phyloP scores from a whole-genome alignment of 139 green algal genomes.

The Eudorina sp. region DNA sequence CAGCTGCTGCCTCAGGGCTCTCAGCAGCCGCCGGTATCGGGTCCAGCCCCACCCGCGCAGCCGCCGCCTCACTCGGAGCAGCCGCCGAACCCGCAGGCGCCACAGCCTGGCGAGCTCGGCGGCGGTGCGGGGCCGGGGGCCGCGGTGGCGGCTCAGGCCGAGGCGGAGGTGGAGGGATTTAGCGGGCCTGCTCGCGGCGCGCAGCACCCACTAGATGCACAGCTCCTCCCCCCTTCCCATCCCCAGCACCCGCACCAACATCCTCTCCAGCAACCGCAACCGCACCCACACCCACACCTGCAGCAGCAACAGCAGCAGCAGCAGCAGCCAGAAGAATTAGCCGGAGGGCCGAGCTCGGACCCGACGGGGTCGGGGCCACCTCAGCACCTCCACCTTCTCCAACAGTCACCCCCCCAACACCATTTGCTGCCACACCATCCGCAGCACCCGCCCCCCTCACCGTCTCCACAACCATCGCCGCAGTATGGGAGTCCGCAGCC shows the following conservation, averaged over 20 bases:
- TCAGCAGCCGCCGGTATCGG: too few species aligned
- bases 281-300: not conserved
- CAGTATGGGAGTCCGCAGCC: not conserved
- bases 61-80: not conserved
- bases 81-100: not conserved
- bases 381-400: not conserved
- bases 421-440: slow-evolving; percentile 7
- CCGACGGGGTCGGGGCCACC: not conserved
- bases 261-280: not conserved
- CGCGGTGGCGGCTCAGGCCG: not conserved
- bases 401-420: not conserved
- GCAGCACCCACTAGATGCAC: not conserved
- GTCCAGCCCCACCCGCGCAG: too few species aligned
- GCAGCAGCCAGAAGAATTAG: slow-evolving; percentile 13
- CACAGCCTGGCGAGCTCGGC: not conserved
- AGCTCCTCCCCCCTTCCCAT: not conserved
- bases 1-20: too few species aligned
- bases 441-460: not conserved
- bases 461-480: not conserved
- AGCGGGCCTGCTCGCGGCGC: not conserved
- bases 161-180: slow-evolving; percentile 6
- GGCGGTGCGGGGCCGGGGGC: not conserved
- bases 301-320: slow-evolving; percentile 7
- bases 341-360: too few species aligned
- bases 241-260: not conserved